Evolutionary conservation across 2,329 filamentous ascomycete genomes (phyloP).

Genomic region (Colletotrichum sp.): DNA sequence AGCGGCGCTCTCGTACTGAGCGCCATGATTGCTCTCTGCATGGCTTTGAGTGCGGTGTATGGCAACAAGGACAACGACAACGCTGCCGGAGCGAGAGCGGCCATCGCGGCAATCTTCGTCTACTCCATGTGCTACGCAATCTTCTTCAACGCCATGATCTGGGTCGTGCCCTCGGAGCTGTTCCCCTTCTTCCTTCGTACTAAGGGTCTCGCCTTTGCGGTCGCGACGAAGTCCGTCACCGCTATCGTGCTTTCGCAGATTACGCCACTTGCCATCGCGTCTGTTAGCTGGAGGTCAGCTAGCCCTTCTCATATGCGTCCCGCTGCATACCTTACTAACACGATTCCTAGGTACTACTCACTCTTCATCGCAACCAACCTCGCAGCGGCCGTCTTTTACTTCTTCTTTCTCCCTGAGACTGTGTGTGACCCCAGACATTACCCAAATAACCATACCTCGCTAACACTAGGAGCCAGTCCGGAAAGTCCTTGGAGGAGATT

Average conservation of each 20-base stretch:
- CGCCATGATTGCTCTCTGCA: constrained; percentile 16
- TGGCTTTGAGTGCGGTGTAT: constrained; percentile 27
- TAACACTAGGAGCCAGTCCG: background rate
- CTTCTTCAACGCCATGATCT: constrained; percentile 41
- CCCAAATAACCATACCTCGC: rapidly evolving
- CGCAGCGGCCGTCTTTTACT: constrained; percentile 35
- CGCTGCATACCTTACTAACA: rapidly evolving
- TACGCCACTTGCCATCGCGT: constrained; percentile 37
- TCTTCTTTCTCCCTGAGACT: constrained; percentile 28
- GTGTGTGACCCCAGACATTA: background rate
- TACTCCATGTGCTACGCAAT: constrained; percentile 38
- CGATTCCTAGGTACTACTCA: constrained; percentile 29
- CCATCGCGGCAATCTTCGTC: constrained; percentile 41
- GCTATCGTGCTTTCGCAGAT: constrained; percentile 34
- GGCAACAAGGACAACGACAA: constrained; percentile 22
- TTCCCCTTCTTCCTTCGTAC: constrained; percentile 31
- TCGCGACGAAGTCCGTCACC: constrained; percentile 31
- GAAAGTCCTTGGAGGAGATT: constrained; percentile 27
- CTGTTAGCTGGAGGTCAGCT: constrained; percentile 37
- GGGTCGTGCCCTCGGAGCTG: constrained; percentile 35
- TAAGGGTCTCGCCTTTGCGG: constrained; percentile 33
- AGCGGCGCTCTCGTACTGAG: constrained; percentile 10
- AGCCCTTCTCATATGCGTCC: background rate
- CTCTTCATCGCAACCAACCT: constrained; percentile 38
- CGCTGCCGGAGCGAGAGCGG: constrained; percentile 30